Conservation (phyloP, 1,284 basidiomycete genomes). For the Termitomyces sp. region DNA sequence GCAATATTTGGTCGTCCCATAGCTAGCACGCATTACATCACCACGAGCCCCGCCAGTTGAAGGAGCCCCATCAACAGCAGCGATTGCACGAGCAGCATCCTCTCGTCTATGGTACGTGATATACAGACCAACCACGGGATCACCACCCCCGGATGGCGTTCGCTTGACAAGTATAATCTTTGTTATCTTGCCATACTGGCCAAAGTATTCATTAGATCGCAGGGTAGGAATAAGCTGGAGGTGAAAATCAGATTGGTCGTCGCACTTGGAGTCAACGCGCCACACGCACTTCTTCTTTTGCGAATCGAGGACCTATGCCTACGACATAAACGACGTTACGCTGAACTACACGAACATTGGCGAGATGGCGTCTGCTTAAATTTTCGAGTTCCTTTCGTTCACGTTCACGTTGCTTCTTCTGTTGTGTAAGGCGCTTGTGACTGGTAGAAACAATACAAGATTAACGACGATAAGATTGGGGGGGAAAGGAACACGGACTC, state of each 20-base stretch:
- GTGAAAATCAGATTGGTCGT: constrained; percentile 14
- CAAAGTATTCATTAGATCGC: constrained; percentile 95
- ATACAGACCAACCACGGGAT: constrained; percentile 87
- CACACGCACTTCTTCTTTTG: constrained; percentile 85
- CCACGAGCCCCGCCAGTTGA: constrained; percentile 72
- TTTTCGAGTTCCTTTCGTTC: constrained; percentile 94
- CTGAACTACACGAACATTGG: constrained; percentile 94
- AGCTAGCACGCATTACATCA: constrained; percentile 86
- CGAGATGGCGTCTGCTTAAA: constrained; percentile 81
- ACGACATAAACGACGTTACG: constrained; percentile 96
- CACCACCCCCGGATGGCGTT: constrained; percentile 66
- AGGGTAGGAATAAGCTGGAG: constrained; percentile 86
- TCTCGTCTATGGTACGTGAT: constrained; percentile 95
- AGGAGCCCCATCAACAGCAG: constrained; percentile 87
- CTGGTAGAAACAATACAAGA: constrained; percentile 37
- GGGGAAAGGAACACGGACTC: constrained; percentile 59
- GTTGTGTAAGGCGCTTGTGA: constrained; percentile 91
- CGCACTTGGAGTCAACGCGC: constrained; percentile 20
- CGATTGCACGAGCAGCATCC: constrained; percentile 91
- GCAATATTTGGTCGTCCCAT: constrained; percentile 98
- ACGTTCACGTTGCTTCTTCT: constrained; percentile 93
- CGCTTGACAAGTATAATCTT: constrained; percentile 95
- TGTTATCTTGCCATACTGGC: constrained; percentile 97
- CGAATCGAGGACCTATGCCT: constrained; percentile 85
- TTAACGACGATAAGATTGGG: constrained; percentile 7